A percentile compares a stretch with the other conserved stretches of the same genome.
Conservation (phyloP, 805 yeast species). For the Yamadazyma kitorensis region DNA sequence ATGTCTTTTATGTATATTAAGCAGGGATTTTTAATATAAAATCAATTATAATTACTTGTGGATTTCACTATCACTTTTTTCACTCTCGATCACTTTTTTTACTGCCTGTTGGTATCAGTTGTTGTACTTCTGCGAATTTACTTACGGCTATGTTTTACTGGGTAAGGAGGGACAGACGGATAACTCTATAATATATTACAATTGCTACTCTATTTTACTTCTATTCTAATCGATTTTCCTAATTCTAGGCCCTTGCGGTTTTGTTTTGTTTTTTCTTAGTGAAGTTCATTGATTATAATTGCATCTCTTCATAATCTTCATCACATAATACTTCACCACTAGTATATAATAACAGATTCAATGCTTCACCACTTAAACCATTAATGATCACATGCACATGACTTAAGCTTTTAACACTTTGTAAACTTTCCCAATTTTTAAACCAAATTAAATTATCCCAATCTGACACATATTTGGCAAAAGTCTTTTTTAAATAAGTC, state of each 20-base stretch:
- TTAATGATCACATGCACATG: conserved; percentile 66
- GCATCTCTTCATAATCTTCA: conserved; percentile 11
- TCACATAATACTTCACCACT: conserved; percentile 16
- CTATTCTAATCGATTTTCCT: neutral
- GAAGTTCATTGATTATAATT: neutral
- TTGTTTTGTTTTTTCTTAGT: conserved; percentile 4
- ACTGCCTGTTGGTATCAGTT: no score
- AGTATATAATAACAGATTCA: conserved; percentile 15
- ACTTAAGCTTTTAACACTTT: conserved; percentile 63
- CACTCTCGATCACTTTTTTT: no score
- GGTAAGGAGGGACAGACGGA: no score
- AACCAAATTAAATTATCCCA: conserved; percentile 57
- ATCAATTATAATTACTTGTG: no score
- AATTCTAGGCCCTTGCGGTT: neutral
- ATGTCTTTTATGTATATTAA: no score
- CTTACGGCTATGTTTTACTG: no score
- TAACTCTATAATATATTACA: no score
- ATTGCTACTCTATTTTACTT: neutral
- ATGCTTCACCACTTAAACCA: conserved; percentile 28
- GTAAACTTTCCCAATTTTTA: conserved; percentile 66
- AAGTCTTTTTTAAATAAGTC: conserved; percentile 45
- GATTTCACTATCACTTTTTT: no score
- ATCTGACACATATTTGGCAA: conserved; percentile 40
- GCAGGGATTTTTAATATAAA: no score
- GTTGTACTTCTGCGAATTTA: no score